These are phyloP conservation scores for Oenanthe javanica DNA, from an alignment of 140 eudicot species.

Conservation along the genomic window DNA sequence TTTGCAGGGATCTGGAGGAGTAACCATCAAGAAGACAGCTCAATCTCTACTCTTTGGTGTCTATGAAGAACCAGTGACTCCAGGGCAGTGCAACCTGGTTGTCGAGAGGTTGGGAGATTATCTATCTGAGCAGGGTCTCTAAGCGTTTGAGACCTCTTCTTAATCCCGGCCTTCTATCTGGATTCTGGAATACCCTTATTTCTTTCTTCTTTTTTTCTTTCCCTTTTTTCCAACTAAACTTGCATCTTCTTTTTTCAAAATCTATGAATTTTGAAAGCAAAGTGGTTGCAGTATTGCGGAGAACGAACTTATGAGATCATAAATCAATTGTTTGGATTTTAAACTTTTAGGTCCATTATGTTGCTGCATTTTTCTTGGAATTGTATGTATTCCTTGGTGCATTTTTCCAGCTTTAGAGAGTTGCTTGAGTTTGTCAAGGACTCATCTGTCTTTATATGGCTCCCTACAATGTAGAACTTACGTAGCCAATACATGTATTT, in stretches of 20 bases:
- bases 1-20: slow-evolving; percentile 11
- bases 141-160: neutral
- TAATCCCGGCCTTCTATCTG: neutral
- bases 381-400: neutral
- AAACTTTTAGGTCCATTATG: neutral
- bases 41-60: slow-evolving; percentile 11
- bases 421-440: neutral
- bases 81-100: slow-evolving; percentile 4
- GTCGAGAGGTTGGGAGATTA: slow-evolving; percentile 14
- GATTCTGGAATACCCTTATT: neutral
- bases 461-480: neutral
- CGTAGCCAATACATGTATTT: neutral
- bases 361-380: neutral
- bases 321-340: neutral
- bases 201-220: neutral
- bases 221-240: neutral
- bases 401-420: neutral
- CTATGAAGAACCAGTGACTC: slow-evolving; percentile 15
- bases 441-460: neutral
- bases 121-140: slow-evolving; percentile 10
- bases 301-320: neutral
- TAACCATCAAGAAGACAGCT: slow-evolving; percentile 11
- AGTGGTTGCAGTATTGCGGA: neutral
- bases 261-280: neutral
- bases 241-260: neutral